Evolutionary conservation across 2,329 filamentous ascomycete species (phyloP), one percentile per base, ranked within the genome.

Genomic region (Nemania sp.): DNA sequence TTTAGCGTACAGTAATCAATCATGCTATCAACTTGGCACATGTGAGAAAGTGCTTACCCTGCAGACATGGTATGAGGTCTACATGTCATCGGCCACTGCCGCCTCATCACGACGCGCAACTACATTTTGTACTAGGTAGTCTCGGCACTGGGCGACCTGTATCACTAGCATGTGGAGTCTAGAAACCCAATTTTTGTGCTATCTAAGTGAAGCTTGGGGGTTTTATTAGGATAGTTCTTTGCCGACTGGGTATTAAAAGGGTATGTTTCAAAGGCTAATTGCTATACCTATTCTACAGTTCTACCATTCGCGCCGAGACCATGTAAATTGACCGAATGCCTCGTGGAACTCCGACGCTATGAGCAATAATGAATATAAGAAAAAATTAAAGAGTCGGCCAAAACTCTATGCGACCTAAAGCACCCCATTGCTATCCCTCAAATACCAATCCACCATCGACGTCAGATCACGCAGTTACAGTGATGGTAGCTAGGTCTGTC

Each of bases 1-100:
- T 43, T 60, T 67, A 18, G n/a, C n/a, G n/a, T 22, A 67, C 61
- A 67, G 65, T 67, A 67, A 67, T 67, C 65, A 64, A n/a, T 60
- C 61, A 45, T 29, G 24, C 41, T 64, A 64, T 56, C 22, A 18
- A 55, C 49, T 51, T 64, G 35, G 29, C 56, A 56, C 49, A 52
- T 27, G 59, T 49, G 26, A 32, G 18, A 18, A n/a, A 58, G 32
- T 52, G 20, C 64, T 54, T 53, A 61, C 41, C 11, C 5, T 8
- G 26, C 24, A n/a, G n/a, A n/a, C n/a, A 62, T 66, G 63, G 52
- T 13, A 29, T 56, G 51, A 61, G 27, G 29, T 26, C 24, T 20
- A 59, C 7, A 56, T 41, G 54, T 52, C n/a, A 54, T 66, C 54
- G 54, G 60, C 49, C 24, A 49, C 22, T n/a, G 24, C 60, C 65